A percentile compares a stretch with the other conserved stretches of the same genome.
Conservation (phyloP, 257 asterid species). For the Solanum chilense region DNA sequence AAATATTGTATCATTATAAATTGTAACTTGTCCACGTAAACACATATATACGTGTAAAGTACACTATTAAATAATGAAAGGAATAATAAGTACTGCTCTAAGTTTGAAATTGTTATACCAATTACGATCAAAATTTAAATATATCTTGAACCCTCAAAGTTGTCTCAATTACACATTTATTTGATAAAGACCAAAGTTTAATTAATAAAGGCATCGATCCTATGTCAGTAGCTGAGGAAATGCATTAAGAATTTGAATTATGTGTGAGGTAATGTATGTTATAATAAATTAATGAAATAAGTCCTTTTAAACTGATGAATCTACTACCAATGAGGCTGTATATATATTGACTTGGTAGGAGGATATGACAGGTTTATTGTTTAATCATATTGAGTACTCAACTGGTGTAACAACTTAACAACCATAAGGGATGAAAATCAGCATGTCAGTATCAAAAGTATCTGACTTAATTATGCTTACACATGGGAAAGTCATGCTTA, state of each 20-base stretch:
- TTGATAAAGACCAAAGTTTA: neutral
- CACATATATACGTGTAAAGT: too few relatives aligned
- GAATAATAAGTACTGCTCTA: too few relatives aligned
- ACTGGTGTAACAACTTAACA: slow-evolving; percentile 57
- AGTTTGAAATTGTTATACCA: too few relatives aligned
- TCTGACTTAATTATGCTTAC: slow-evolving; percentile 10
- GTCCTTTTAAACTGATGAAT: neutral
- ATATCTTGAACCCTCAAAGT: neutral
- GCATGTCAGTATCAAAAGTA: slow-evolving; percentile 7
- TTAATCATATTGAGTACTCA: slow-evolving; percentile 5
- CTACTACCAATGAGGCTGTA: neutral
- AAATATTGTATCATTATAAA: too few relatives aligned
- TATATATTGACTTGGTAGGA: slow-evolving; percentile 6
- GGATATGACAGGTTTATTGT: slow-evolving; percentile 18
- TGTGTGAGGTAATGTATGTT: neutral
- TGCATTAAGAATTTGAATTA: neutral
- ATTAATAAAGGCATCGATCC: neutral
- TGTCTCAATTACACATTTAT: neutral
- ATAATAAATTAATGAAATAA: neutral
- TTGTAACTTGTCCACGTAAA: too few relatives aligned
- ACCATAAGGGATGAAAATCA: slow-evolving; percentile 17
- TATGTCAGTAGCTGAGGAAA: neutral
- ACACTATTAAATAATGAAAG: too few relatives aligned
- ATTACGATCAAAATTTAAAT: too few relatives aligned
- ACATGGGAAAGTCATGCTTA: neutral